Conservation (phyloP, 257 asterid genomes). For the Rehmannia glutinosa region DNA sequence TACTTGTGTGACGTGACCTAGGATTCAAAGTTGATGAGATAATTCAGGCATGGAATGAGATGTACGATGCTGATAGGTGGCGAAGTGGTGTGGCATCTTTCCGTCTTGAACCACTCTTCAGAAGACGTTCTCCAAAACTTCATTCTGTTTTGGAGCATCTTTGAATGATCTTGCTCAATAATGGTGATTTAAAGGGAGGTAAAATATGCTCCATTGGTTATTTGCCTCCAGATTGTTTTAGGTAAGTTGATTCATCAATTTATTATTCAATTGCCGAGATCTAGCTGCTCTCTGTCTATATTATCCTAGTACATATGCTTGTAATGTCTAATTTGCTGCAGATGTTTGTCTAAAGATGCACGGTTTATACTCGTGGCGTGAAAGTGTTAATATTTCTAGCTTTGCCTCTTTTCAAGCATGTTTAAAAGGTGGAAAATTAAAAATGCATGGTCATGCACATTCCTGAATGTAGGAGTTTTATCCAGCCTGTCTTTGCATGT, state of each 20-base stretch:
- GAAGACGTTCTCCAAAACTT: slow-evolving; percentile 69
- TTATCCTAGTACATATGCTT: background rate
- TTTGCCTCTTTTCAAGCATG: too few species aligned
- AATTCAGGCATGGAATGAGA: slow-evolving; percentile 98
- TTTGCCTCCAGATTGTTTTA: slow-evolving; percentile 18
- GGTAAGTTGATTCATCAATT: slow-evolving; percentile 16
- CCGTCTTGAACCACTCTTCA: slow-evolving; percentile 75
- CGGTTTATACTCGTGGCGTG: background rate
- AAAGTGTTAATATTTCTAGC: too few species aligned
- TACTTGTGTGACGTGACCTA: slow-evolving; percentile 21
- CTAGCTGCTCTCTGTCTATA: slow-evolving; percentile 8
- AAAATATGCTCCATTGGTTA: slow-evolving; percentile 11
- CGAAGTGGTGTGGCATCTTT: slow-evolving; percentile 60
- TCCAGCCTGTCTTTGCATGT: background rate
- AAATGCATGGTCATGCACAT: background rate
- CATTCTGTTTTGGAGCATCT: slow-evolving; percentile 68
- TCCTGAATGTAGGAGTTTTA: background rate
- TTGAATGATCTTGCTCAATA: slow-evolving; percentile 27
- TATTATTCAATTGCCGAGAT: background rate
- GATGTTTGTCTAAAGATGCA: background rate
- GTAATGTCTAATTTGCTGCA: background rate
- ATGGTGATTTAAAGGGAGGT: slow-evolving; percentile 17
- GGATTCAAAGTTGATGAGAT: slow-evolving; percentile 95
- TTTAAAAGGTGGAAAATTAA: too few species aligned
- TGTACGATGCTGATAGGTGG: slow-evolving; percentile 91